phyloP scores from a whole-genome alignment of 1,139 yeast genomes.

The Yamadazyma buinensis region DNA sequence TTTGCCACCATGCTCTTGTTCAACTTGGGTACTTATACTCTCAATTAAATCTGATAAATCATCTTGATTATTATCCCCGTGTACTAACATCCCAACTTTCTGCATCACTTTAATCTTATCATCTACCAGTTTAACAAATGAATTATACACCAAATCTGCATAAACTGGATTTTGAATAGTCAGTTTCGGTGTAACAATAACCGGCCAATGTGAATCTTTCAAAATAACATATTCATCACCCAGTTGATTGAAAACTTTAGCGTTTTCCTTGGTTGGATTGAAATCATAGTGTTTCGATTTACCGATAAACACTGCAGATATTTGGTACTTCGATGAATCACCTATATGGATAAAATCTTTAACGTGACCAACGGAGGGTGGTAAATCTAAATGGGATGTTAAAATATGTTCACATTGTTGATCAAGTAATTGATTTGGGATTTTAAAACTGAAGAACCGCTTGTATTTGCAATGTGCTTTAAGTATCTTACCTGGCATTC shows the following conservation, averaged over 20 bases:
- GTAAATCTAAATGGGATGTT: slow-evolving; percentile 32
- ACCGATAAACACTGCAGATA: slow-evolving; percentile 40
- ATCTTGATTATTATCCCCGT: neutral
- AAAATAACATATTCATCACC: slow-evolving; percentile 44
- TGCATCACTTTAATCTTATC: slow-evolving; percentile 19
- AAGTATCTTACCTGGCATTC: slow-evolving; percentile 22
- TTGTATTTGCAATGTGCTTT: slow-evolving; percentile 32
- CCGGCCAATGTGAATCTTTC: slow-evolving; percentile 21
- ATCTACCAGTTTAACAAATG: slow-evolving; percentile 24
- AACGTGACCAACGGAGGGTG: slow-evolving; percentile 36
- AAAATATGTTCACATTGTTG: slow-evolving; percentile 36
- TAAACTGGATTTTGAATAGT: slow-evolving; percentile 1
- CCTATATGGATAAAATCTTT: slow-evolving; percentile 25
- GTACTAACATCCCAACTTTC: slow-evolving; percentile 1
- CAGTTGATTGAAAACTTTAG: slow-evolving; percentile 29
- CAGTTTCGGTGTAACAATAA: slow-evolving; percentile 27
- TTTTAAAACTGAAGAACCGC: slow-evolving; percentile 39
- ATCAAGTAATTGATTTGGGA: slow-evolving; percentile 39
- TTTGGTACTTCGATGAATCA: slow-evolving; percentile 33
- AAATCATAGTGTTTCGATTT: slow-evolving; percentile 28
- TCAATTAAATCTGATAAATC: slow-evolving; percentile 4
- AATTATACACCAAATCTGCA: slow-evolving; percentile 20
- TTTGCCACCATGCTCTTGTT: slow-evolving; percentile 5
- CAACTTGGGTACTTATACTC: slow-evolving; percentile 4
- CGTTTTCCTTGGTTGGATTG: slow-evolving; percentile 16